These are phyloP conservation scores for Rehmannia glutinosa DNA, from an alignment of 257 asterid species.

Conservation along the genomic window DNA sequence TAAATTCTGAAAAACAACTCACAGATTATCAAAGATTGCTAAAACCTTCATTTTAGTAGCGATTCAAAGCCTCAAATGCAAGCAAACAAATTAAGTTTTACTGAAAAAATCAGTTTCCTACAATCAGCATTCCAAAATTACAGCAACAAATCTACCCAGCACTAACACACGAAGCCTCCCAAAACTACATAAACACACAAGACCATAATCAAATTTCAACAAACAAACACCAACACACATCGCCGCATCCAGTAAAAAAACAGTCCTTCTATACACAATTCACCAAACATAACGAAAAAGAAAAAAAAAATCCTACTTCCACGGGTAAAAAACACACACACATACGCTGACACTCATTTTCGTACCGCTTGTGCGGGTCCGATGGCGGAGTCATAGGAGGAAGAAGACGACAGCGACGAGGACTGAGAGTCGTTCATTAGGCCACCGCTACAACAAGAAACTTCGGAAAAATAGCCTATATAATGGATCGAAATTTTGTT, in stretches of 20 bases:
- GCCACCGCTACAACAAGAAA: conserved; percentile 26
- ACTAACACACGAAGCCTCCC: background rate
- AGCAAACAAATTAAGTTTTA: conserved; percentile 1
- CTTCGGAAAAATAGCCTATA: background rate
- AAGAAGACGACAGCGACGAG: conserved; percentile 38
- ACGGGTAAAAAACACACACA: background rate
- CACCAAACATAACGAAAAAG: background rate
- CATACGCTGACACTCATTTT: background rate
- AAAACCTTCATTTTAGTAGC: background rate
- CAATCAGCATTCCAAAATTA: no score
- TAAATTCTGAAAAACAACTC: background rate
- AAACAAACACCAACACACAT: background rate
- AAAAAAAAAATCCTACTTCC: background rate
- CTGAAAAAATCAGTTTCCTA: no score
- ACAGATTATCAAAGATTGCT: background rate
- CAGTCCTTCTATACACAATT: conserved; percentile 8
- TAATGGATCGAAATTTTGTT: conserved; percentile 26
- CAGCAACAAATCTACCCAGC: no score
- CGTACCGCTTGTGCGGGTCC: conserved; percentile 47
- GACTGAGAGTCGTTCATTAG: conserved; percentile 44
- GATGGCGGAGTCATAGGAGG: conserved; percentile 59
- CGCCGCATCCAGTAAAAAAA: conserved; percentile 4
- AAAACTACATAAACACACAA: background rate
- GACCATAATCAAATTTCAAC: background rate
- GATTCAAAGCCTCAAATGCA: background rate